Evolutionary conservation across 352 stramenopile species (phyloP), one percentile per base, ranked within the genome.

Genomic region (Proteromonas lacertae): DNA sequence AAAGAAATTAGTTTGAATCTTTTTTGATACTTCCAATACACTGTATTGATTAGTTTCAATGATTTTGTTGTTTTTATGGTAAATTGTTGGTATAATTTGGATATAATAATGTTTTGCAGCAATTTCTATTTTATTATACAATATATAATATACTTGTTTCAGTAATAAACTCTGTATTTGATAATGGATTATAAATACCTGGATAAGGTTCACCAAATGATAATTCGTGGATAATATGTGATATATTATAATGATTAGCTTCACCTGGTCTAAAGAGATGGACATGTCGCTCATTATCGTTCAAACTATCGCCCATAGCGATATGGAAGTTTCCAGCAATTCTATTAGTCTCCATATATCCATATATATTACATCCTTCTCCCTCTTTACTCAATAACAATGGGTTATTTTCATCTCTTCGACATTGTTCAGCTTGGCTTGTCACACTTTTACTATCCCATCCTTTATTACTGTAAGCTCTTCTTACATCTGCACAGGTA

Each of bases 71-170:
- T 69, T 70, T 17, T 90, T 48, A 35, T 69, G 74, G 48, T 92
- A 94, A 34, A 70, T 56, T 2, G 84, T 95, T n/a, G 84, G 82
- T 8, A 96, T 79, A 29, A 96, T 63, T 62, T 92, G 46, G 8
- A 47, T 10, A 42, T 55, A 62, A 43, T 49, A 70, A 36, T 66
- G 50, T n/a, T n/a, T n/a, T n/a, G n/a, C n/a, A n/a, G n/a, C n/a
- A n/a, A n/a, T n/a, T n/a, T n/a, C n/a, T n/a, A n/a, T n/a, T n/a
- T n/a, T n/a, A n/a, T n/a, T n/a, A n/a, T n/a, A n/a, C n/a, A n/a
- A 17, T 54, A 54, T 33, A 58, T 55, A 1, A 50, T 59, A 36
- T 64, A 60, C 1, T 38, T 47, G 45, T 74, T 5, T 25, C 13
- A 24, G 71, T 46, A 13, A 30, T 49, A 7, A 50, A n/a, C n/a